Evolutionary conservation across 257 asterid species (phyloP).

Genomic region (Leonotis leonurus): DNA sequence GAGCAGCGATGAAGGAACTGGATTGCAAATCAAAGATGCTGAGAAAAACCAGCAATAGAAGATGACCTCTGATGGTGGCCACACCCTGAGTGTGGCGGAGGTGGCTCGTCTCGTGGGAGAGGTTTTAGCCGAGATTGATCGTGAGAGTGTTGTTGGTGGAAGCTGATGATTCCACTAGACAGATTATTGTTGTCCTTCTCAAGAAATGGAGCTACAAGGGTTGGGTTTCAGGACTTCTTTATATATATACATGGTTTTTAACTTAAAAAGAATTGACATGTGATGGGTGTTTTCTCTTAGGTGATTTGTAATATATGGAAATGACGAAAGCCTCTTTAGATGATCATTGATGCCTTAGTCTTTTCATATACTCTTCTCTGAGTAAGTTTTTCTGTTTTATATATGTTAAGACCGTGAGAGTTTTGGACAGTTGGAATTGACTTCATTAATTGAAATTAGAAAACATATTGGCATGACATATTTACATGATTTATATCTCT

Average conservation of each 20-base stretch:
- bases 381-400: neutral
- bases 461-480: neutral
- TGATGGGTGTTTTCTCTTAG: no score
- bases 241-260: neutral
- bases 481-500: neutral
- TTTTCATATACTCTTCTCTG: neutral
- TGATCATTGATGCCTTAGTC: neutral
- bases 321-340: neutral
- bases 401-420: neutral
- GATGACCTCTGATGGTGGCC: conserved; percentile 10
- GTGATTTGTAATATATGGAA: no score
- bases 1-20: conserved; percentile 38
- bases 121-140: conserved; percentile 69
- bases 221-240: no score
- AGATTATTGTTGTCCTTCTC: conserved; percentile 83
- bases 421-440: neutral
- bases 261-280: neutral
- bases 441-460: neutral
- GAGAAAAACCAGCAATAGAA: conserved; percentile 11
- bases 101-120: conserved; percentile 58
- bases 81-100: conserved; percentile 16
- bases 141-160: conserved; percentile 80
- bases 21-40: conserved; percentile 12
- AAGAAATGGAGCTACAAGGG: conserved; percentile 91
- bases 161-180: conserved; percentile 87